phyloP scores from a whole-genome alignment of 306 rosid species.

The Malus asiatica region DNA sequence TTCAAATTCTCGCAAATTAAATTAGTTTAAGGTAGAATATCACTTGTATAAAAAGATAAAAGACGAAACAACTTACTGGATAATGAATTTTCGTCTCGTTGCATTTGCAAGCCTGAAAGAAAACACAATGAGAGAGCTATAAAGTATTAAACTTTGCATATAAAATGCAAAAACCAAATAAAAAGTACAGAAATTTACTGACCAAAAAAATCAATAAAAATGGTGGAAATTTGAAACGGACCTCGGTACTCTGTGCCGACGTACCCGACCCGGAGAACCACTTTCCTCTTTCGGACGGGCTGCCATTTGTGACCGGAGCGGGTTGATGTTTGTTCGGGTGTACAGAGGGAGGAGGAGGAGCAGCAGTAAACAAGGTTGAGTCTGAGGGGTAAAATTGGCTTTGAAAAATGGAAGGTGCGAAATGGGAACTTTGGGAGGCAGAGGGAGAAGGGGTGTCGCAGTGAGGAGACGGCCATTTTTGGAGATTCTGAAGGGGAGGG shows the following conservation, averaged over 20 bases:
- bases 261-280: constrained; percentile 76
- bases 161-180: not conserved
- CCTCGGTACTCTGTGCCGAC: constrained; percentile 87
- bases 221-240: constrained; percentile 9
- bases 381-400: constrained; percentile 10
- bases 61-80: constrained; percentile 41
- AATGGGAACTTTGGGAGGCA: constrained; percentile 23
- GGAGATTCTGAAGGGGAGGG: no score
- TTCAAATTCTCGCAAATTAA: no score
- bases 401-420: not conserved
- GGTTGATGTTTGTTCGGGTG: not conserved
- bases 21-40: no score
- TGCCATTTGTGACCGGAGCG: constrained; percentile 38
- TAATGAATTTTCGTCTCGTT: constrained; percentile 45
- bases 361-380: constrained; percentile 18
- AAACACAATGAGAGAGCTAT: not conserved
- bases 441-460: constrained; percentile 35
- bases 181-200: not conserved
- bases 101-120: constrained; percentile 74
- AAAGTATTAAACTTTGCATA: not conserved
- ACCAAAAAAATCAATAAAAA: not conserved
- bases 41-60: no score
- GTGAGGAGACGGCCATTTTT: constrained; percentile 35
- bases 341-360: constrained; percentile 5
- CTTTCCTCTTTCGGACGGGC: constrained; percentile 66